Evolutionary conservation across 306 rosid species (phyloP).

Genomic region (Vigna trinervia): DNA sequence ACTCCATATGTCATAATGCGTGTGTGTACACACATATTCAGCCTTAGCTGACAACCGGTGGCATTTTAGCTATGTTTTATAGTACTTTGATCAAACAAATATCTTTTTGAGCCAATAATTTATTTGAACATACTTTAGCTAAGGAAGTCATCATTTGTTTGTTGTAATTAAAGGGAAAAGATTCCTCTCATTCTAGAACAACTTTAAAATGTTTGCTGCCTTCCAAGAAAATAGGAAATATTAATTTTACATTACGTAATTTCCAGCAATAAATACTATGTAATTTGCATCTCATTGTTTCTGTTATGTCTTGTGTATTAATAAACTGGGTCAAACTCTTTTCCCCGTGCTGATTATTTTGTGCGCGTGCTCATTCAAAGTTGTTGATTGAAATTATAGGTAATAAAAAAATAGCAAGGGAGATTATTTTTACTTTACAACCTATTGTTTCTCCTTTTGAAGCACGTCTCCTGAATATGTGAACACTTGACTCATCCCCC

Average conservation of each 20-base stretch:
- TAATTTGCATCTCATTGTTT: constrained; percentile 18
- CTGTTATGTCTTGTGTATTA: constrained; percentile 3
- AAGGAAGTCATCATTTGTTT: constrained; percentile 27
- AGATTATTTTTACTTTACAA: constrained; percentile 7
- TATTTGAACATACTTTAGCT: neutral
- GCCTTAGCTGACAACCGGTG: constrained; percentile 11
- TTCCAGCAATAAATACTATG: neutral
- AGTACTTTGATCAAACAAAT: constrained; percentile 14
- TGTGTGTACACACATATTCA: neutral
- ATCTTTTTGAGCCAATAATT: constrained; percentile 7
- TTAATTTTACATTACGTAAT: constrained; percentile 24
- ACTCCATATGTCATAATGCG: neutral
- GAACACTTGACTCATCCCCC: constrained; percentile 14
- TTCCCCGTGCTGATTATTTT: neutral
- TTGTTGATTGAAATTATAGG: constrained; percentile 24
- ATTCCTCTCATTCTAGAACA: constrained; percentile 27
- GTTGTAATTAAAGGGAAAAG: constrained; percentile 9
- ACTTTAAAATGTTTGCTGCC: constrained; percentile 7
- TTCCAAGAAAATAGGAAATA: constrained; percentile 21
- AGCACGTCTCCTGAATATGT: constrained; percentile 32
- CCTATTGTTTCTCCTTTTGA: constrained; percentile 35
- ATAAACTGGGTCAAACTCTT: constrained; percentile 1
- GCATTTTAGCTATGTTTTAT: constrained; percentile 10
- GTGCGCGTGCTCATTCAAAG: neutral
- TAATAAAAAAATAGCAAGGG: constrained; percentile 24